phyloP scores from a whole-genome alignment of 1,284 basidiomycete species.

The Athelia psychrophila region DNA sequence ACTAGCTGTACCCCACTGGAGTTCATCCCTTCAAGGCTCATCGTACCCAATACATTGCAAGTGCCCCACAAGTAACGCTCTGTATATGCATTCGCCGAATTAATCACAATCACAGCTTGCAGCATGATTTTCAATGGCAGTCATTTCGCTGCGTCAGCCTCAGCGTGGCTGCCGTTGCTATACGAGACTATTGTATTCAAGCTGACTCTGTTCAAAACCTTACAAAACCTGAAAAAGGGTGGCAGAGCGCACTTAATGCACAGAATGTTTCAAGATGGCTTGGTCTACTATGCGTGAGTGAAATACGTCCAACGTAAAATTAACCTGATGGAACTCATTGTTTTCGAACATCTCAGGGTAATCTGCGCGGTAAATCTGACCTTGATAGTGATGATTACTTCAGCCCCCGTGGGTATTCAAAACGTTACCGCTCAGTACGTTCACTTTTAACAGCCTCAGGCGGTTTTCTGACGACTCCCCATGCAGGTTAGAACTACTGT shows the following conservation, averaged over 20 bases:
- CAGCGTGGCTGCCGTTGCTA: slow-evolving; percentile 44
- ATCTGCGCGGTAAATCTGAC: slow-evolving; percentile 42
- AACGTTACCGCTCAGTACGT: slow-evolving; percentile 46
- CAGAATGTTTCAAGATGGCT: slow-evolving; percentile 37
- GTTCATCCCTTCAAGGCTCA: not conserved
- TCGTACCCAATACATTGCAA: slow-evolving; percentile 9
- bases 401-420: slow-evolving; percentile 32
- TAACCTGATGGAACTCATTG: not conserved
- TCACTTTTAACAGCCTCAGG: not conserved
- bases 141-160: slow-evolving; percentile 28
- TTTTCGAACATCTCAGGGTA: slow-evolving; percentile 26
- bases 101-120: slow-evolving; percentile 29
- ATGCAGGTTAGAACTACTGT: slow-evolving; percentile 43
- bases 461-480: not conserved
- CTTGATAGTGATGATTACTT: slow-evolving; percentile 43
- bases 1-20: slow-evolving; percentile 14
- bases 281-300: slow-evolving; percentile 42
- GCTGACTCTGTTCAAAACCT: slow-evolving; percentile 35
- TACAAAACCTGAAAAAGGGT: slow-evolving; percentile 20
- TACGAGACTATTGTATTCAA: slow-evolving; percentile 40
- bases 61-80: not conserved
- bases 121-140: slow-evolving; percentile 32
- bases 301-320: not conserved
- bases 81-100: not conserved
- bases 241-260: slow-evolving; percentile 26